Conservation (phyloP, 2,329 filamentous ascomycete genomes). For the Fusarium sp. region DNA sequence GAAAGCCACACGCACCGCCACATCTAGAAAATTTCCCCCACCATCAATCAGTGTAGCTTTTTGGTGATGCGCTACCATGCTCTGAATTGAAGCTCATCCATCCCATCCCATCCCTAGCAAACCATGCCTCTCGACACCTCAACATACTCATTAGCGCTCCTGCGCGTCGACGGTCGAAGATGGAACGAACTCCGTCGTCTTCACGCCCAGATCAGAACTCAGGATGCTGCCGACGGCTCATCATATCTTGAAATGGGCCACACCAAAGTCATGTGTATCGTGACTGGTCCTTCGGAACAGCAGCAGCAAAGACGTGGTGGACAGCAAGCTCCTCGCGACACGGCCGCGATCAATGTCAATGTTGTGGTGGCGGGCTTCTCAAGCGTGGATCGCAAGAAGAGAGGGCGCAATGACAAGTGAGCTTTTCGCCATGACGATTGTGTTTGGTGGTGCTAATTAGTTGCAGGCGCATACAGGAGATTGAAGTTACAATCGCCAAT, state of each 20-base stretch:
- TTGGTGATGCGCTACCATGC: slow-evolving; percentile 21
- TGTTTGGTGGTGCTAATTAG: background rate
- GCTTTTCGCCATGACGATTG: slow-evolving; percentile 45
- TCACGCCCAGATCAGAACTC: slow-evolving; percentile 90
- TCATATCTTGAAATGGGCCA: slow-evolving; percentile 97
- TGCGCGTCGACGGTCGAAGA: slow-evolving; percentile 85
- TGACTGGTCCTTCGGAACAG: slow-evolving; percentile 84
- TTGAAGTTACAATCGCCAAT: slow-evolving; percentile 82
- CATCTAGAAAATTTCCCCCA: slow-evolving; percentile 47
- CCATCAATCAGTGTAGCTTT: slow-evolving; percentile 33
- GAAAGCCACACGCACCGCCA: slow-evolving; percentile 46
- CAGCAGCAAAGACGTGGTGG: slow-evolving; percentile 55
- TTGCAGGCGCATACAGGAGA: slow-evolving; percentile 80
- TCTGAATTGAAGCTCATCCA: slow-evolving; percentile 5
- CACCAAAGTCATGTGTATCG: slow-evolving; percentile 94
- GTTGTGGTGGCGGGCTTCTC: slow-evolving; percentile 91
- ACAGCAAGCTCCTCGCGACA: slow-evolving; percentile 62
- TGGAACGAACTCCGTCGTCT: slow-evolving; percentile 97
- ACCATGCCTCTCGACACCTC: slow-evolving; percentile 94
- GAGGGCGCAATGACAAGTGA: slow-evolving; percentile 82
- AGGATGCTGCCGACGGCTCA: slow-evolving; percentile 91
- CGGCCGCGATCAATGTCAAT: slow-evolving; percentile 78
- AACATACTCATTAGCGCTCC: slow-evolving; percentile 87
- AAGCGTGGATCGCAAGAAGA: slow-evolving; percentile 84
- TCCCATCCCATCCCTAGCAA: slow-evolving; percentile 1